Base-by-base conservation (phyloP, 257 asterid genomes). In the Gynochthodes officinalis region DNA sequence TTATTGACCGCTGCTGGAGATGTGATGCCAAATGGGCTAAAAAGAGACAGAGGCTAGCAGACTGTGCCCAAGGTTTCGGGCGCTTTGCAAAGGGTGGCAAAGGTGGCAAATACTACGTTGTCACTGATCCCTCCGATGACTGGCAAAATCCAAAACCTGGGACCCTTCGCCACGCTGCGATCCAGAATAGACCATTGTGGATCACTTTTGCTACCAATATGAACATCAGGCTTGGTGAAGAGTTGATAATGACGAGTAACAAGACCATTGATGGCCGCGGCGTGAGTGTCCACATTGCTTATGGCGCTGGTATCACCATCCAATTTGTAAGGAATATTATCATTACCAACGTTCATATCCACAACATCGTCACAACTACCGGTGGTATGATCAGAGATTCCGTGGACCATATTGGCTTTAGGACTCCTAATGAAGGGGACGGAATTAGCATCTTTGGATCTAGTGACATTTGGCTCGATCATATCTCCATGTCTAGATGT, bases 191-290 rank as follows among this genome's bases (percentile, higher is more conserved):
- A 12, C 85, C 85, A 4, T 19, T 82, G 63, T 82, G 85, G 85
- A 82, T 82, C 65, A 73, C 35, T n/a, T 82, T 82, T 67, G 58
- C 60, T 4, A 71, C 58, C 1, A 64, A 63, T 14, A 82, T 82
- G 85, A 66, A 25, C 14, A 82, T 82, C n/a, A 58, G 9, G 13
- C 75, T 82, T 12, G 33, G 21, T 0, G 48, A 64, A 35, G 85
- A 82, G 58, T 67, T 82, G 58, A 63, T 82, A 35, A 50, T 82
- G 76, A 54, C 48, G 32, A 72, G 81, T 40, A n/a, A 82, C 43
- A 82, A 82, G 35, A 82, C 85, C 21, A 82, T 82, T 5, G 85
- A 82, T 32, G 85, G 82, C 3, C 80, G 85, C 16, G 85, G 85
- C 14, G 70, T 14, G 5, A 72, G 40, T 19, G 73, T 82, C 23